Conservation (phyloP, 805 yeast genomes). For the Spencermartinsiella europaea region DNA sequence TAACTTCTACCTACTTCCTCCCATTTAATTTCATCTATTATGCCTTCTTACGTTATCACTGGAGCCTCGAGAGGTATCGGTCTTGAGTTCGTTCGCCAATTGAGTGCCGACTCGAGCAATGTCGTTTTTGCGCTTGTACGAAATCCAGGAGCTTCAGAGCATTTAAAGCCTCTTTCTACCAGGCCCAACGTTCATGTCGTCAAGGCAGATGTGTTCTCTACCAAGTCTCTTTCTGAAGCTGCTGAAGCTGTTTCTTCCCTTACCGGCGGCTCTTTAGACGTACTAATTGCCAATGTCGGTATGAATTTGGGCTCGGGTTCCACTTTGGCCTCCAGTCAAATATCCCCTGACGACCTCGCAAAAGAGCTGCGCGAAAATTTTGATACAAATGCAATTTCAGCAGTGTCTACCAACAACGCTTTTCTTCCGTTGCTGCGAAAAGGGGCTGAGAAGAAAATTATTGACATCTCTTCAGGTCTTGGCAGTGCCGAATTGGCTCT, state of each 20-base stretch:
- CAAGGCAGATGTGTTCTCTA: conserved; percentile 22
- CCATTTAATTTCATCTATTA: too few relatives aligned
- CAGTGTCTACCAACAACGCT: neutral
- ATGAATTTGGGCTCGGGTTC: neutral
- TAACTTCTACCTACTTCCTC: too few relatives aligned
- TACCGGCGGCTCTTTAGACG: conserved; percentile 23
- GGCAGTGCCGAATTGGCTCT: conserved; percentile 2
- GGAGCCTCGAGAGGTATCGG: conserved; percentile 40
- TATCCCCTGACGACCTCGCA: neutral
- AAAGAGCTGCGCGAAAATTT: neutral
- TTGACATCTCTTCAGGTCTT: conserved; percentile 10
- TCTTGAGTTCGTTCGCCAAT: conserved; percentile 25
- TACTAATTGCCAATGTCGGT: conserved; percentile 29
- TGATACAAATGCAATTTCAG: neutral
- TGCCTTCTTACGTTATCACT: conserved; percentile 30
- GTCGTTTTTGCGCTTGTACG: conserved; percentile 26
- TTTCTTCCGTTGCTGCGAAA: neutral
- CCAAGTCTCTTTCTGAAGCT: conserved; percentile 11
- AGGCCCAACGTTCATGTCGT: conserved; percentile 23
- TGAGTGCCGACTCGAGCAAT: conserved; percentile 22
- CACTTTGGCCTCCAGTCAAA: neutral
- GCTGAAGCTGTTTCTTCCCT: conserved; percentile 15
- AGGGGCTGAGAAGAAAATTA: conserved; percentile 5
- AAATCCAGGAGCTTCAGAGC: conserved; percentile 11
- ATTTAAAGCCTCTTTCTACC: conserved; percentile 6